These are phyloP conservation scores for Fusarium staphyleae DNA, from an alignment of 2,329 filamentous ascomycete species.

Conservation along the genomic window DNA sequence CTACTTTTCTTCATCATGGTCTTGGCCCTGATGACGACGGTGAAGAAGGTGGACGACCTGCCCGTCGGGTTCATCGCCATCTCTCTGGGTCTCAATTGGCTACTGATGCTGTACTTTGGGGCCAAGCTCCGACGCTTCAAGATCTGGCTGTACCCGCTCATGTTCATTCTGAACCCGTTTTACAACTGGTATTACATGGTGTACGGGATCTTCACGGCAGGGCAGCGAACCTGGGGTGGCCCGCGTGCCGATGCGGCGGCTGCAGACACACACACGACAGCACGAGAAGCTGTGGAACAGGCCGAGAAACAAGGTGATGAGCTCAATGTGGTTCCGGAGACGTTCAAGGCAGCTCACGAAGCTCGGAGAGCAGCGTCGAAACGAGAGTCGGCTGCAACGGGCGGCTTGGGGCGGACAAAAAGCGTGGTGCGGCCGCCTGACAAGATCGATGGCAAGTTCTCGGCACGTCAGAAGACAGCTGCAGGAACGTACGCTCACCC, in stretches of 20 bases:
- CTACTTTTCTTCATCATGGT: slow-evolving; percentile 94
- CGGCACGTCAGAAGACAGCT: slow-evolving; percentile 70
- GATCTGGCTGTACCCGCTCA: slow-evolving; percentile 91
- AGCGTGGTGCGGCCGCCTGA: slow-evolving; percentile 75
- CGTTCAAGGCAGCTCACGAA: slow-evolving; percentile 71
- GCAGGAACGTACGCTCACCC: slow-evolving; percentile 74
- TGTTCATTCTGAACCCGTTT: slow-evolving; percentile 95
- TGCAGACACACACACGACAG: slow-evolving; percentile 77
- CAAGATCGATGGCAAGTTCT: slow-evolving; percentile 79
- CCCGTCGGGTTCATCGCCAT: slow-evolving; percentile 94
- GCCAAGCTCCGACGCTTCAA: slow-evolving; percentile 87
- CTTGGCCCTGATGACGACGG: slow-evolving; percentile 83
- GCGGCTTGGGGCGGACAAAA: slow-evolving; percentile 55
- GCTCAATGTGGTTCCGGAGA: slow-evolving; percentile 86
- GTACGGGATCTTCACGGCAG: slow-evolving; percentile 93
- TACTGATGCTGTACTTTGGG: slow-evolving; percentile 96
- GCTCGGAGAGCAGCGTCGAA: slow-evolving; percentile 50
- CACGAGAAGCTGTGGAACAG: slow-evolving; percentile 82
- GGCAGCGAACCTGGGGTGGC: slow-evolving; percentile 94
- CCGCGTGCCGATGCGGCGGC: slow-evolving; percentile 87
- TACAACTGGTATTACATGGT: slow-evolving; percentile 99
- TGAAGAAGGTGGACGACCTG: slow-evolving; percentile 77
- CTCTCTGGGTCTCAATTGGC: slow-evolving; percentile 90
- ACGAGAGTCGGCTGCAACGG: slow-evolving; percentile 36
- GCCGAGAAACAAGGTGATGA: slow-evolving; percentile 84